Percentiles rank a stretch among this genome's conserved stretches.
These are phyloP conservation scores for Lippia alba DNA, from an alignment of 305 asterid species.

Conservation along the genomic window DNA sequence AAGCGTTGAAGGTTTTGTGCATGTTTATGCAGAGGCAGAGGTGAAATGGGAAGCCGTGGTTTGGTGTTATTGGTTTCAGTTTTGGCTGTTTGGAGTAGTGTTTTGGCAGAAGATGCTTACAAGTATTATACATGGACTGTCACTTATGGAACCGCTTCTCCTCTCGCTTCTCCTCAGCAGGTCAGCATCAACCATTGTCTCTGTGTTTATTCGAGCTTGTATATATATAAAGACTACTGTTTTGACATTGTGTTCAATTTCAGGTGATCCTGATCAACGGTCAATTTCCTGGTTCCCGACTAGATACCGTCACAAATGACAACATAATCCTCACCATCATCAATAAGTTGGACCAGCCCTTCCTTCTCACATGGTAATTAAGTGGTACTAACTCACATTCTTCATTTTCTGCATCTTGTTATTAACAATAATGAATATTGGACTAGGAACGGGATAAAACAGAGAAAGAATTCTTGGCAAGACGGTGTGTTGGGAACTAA, in stretches of 20 bases:
- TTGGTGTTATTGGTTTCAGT: conserved; percentile 38
- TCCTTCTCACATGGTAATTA: conserved; percentile 74
- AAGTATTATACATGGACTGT: conserved; percentile 66
- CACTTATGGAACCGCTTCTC: conserved; percentile 71
- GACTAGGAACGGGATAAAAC: conserved; percentile 78
- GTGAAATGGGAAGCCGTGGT: too few relatives aligned
- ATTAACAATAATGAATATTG: not conserved
- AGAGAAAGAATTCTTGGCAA: conserved; percentile 81
- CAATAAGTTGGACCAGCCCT: conserved; percentile 71
- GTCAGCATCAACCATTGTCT: conserved; percentile 31
- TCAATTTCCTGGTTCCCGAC: conserved; percentile 75
- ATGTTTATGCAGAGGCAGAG: not conserved
- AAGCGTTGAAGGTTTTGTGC: not conserved
- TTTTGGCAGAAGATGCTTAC: conserved; percentile 68
- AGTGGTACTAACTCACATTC: not conserved
- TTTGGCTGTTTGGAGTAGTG: conserved; percentile 43
- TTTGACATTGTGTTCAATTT: conserved; percentile 22
- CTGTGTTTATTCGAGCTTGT: not conserved
- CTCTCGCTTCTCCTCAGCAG: conserved; percentile 70
- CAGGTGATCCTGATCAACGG: conserved; percentile 81
- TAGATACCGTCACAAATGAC: conserved; percentile 70
- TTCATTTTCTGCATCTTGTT: not conserved
- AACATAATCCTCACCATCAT: conserved; percentile 63
- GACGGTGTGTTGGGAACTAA: conserved; percentile 81
- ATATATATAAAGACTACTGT: not conserved